These are phyloP conservation scores for Aspergillus arachidicola DNA, from an alignment of 2,329 filamentous ascomycete species.

Conservation along the genomic window DNA sequence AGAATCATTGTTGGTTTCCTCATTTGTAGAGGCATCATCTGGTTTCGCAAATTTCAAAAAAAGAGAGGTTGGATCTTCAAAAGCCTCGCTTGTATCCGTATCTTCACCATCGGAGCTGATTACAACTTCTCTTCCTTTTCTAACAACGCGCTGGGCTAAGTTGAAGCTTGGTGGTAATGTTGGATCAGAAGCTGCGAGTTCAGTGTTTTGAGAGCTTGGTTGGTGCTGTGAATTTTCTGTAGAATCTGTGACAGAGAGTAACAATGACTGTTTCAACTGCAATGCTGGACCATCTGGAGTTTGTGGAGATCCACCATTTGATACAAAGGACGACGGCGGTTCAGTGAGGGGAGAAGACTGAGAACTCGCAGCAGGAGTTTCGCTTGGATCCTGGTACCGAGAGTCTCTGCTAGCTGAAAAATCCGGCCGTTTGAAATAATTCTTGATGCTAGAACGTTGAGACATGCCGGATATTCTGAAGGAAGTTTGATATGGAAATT, in stretches of 20 bases:
- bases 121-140: slow-evolving; percentile 57
- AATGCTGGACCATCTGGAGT: slow-evolving; percentile 14
- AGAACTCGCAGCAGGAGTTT: slow-evolving; percentile 21
- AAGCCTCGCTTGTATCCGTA: slow-evolving; percentile 58
- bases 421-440: slow-evolving; percentile 50
- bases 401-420: slow-evolving; percentile 14
- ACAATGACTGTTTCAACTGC: slow-evolving; percentile 22
- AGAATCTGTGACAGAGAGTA: slow-evolving; percentile 13
- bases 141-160: slow-evolving; percentile 57
- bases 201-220: slow-evolving; percentile 24
- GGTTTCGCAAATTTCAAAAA: slow-evolving; percentile 33
- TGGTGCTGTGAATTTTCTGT: slow-evolving; percentile 9
- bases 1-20: slow-evolving; percentile 10
- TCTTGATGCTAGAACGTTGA: slow-evolving; percentile 40
- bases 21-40: slow-evolving; percentile 12
- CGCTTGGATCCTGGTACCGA: slow-evolving; percentile 3
- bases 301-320: slow-evolving; percentile 20
- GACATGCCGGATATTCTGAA: slow-evolving; percentile 26
- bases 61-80: slow-evolving; percentile 59
- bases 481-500: slow-evolving; percentile 6
- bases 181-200: slow-evolving; percentile 15
- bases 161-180: slow-evolving; percentile 25
- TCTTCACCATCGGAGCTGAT: slow-evolving; percentile 73
- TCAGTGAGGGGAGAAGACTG: slow-evolving; percentile 33
- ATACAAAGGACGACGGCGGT: slow-evolving; percentile 25